Evolutionary conservation across 2,329 filamentous ascomycete genomes (phyloP).

Genomic region (Myriosclerotinia curreyana): DNA sequence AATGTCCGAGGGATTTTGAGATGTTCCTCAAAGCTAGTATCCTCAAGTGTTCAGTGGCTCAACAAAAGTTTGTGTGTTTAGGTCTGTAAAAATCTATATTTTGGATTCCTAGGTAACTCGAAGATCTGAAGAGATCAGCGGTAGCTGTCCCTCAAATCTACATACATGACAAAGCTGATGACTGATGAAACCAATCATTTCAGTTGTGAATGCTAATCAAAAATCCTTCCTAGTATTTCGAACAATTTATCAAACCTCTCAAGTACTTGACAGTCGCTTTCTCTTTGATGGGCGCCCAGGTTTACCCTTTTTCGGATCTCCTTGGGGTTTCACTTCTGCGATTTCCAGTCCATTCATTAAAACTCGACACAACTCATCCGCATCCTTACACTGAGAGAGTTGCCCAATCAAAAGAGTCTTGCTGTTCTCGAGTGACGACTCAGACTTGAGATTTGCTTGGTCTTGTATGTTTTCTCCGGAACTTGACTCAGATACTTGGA

Average conservation of each 20-base stretch:
- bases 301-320: no score
- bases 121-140: background rate
- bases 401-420: background rate
- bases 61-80: background rate
- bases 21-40: no score
- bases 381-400: background rate
- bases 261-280: background rate
- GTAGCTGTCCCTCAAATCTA: background rate
- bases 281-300: background rate
- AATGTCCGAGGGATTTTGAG: no score
- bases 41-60: background rate
- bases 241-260: background rate
- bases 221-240: background rate
- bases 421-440: background rate
- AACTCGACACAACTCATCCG: background rate
- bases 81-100: background rate
- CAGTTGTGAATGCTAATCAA: background rate
- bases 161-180: background rate
- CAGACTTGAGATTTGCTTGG: background rate
- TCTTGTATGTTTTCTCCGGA: background rate
- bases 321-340: background rate
- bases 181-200: background rate
- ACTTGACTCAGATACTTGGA: background rate
- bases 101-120: background rate
- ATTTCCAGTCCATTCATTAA: background rate